Conservation (phyloP, 225 moss, liverwort and hornwort genomes). For the Marchantia paleacea region DNA sequence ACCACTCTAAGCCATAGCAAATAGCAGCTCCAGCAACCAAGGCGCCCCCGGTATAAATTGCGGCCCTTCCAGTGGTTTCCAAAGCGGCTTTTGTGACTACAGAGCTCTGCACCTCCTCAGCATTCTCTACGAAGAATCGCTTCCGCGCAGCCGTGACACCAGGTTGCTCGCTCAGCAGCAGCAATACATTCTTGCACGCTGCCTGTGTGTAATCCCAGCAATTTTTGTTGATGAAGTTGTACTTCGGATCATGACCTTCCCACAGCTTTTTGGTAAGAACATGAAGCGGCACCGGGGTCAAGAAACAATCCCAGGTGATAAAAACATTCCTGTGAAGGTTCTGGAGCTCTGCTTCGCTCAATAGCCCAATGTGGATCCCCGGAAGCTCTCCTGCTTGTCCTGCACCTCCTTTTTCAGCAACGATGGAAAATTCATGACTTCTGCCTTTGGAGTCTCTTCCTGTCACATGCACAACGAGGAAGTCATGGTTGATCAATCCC, state of each 20-base stretch:
- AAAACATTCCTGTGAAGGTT: background rate
- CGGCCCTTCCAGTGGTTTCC: too few species aligned
- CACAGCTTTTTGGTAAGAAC: background rate
- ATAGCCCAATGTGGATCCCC: constrained; percentile 9
- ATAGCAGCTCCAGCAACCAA: too few species aligned
- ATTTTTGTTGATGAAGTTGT: background rate
- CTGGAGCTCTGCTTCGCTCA: background rate
- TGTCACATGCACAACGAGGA: constrained; percentile 7
- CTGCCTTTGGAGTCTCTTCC: background rate
- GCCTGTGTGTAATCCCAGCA: constrained; percentile 10
- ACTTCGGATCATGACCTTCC: background rate
- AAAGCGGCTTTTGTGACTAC: too few species aligned
- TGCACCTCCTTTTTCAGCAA: constrained; percentile 1
- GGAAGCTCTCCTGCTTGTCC: background rate
- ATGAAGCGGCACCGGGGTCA: background rate
- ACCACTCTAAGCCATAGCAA: too few species aligned
- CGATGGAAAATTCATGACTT: too few species aligned
- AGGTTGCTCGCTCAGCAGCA: too few species aligned
- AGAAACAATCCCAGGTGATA: background rate
- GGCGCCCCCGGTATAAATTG: too few species aligned
- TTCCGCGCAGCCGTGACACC: too few species aligned
- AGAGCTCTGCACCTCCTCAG: too few species aligned
- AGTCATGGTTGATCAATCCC: constrained; percentile 5
- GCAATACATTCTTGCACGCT: background rate
- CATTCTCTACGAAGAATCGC: too few species aligned